These are phyloP conservation scores for Rhodotorula sp. DNA, from an alignment of 1,284 basidiomycete species.

Conservation along the genomic window DNA sequence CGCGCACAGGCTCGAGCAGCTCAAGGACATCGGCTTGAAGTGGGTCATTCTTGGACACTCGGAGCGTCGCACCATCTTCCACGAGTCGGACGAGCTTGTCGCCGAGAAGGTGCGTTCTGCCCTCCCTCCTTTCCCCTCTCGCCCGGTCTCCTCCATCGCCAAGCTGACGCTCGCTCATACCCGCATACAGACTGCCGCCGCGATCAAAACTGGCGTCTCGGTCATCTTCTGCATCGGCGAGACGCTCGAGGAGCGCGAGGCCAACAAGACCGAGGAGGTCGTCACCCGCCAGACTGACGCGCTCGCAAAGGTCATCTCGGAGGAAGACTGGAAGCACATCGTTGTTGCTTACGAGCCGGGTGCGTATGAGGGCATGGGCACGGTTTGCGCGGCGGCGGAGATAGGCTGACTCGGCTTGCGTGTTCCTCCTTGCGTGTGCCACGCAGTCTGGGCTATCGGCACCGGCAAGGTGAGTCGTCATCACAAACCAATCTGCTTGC, in stretches of 20 bases:
- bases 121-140: background rate
- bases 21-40: slow-evolving; percentile 79
- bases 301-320: slow-evolving; percentile 63
- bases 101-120: slow-evolving; percentile 72
- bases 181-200: slow-evolving; percentile 49
- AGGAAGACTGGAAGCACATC: slow-evolving; percentile 82
- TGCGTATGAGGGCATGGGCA: slow-evolving; percentile 2
- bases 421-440: background rate
- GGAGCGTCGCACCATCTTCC: slow-evolving; percentile 89
- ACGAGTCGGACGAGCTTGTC: slow-evolving; percentile 75
- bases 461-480: slow-evolving; percentile 48
- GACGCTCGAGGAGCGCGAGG: slow-evolving; percentile 85
- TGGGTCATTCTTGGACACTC: slow-evolving; percentile 98
- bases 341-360: slow-evolving; percentile 73
- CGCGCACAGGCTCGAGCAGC: slow-evolving; percentile 60
- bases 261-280: slow-evolving; percentile 71
- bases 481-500: background rate
- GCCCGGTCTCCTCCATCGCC: background rate
- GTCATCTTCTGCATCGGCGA: slow-evolving; percentile 98
- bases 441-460: slow-evolving; percentile 87
- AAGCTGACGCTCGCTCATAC: background rate
- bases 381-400: background rate
- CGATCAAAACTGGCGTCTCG: slow-evolving; percentile 69
- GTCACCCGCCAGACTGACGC: slow-evolving; percentile 80
- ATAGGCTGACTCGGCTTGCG: background rate